Conservation (phyloP, 192 early-diverging fungal genomes). For the Jimgerdemannia lactiflua region DNA sequence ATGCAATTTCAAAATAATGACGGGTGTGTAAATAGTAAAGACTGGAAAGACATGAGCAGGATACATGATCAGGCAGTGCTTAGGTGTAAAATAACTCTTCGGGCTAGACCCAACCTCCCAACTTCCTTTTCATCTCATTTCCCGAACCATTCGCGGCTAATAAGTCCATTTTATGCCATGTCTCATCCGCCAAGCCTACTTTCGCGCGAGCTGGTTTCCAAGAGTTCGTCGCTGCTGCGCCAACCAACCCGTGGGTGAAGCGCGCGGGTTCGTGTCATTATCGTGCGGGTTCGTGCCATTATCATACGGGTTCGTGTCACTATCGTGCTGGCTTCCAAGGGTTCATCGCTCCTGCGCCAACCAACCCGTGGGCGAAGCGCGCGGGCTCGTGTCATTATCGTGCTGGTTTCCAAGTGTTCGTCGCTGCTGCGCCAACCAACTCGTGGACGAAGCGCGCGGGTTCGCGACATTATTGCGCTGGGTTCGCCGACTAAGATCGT, state of each 20-base stretch:
- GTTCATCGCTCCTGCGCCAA: conserved; percentile 67
- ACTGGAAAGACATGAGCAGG: no score
- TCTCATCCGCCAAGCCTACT: no score
- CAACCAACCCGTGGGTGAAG: conserved; percentile 63
- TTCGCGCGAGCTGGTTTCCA: conserved; percentile 38
- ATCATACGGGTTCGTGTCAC: conserved; percentile 18
- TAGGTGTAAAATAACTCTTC: no score
- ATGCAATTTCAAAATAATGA: no score
- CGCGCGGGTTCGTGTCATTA: conserved; percentile 40
- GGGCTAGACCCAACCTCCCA: no score
- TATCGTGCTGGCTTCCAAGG: conserved; percentile 48
- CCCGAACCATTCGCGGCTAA: no score
- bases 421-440: conserved; percentile 75
- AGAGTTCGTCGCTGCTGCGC: conserved; percentile 65
- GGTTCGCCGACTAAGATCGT: conserved; percentile 44
- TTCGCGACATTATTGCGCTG: conserved; percentile 29
- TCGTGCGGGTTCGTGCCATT: conserved; percentile 29
- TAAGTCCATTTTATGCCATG: no score
- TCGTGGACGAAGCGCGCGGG: conserved; percentile 47
- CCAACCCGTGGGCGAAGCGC: conserved; percentile 60
- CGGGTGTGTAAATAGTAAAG: no score
- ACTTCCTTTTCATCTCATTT: no score
- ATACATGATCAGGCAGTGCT: no score
- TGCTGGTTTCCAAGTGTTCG: conserved; percentile 53
- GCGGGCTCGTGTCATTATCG: conserved; percentile 38